Conservation (phyloP, 2,329 filamentous ascomycete genomes). For the Fusarium sp. region DNA sequence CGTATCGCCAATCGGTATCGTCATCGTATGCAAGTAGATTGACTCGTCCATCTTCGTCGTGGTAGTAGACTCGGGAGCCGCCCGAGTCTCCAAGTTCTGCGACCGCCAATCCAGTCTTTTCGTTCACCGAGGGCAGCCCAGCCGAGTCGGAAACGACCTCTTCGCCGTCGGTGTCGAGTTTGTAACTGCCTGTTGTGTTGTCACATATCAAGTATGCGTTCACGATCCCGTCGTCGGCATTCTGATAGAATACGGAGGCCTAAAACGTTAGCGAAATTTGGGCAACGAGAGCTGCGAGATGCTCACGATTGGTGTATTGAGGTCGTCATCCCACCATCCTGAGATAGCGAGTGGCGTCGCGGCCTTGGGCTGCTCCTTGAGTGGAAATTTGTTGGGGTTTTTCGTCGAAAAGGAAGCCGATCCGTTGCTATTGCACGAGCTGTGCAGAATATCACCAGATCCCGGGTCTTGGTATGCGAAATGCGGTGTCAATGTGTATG, state of each 20-base stretch:
- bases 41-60: constrained; percentile 23
- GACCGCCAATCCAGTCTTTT: constrained; percentile 24
- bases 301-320: constrained; percentile 23
- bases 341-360: constrained; percentile 17
- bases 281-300: neutral
- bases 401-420: constrained; percentile 25
- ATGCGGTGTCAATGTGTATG: constrained; percentile 22
- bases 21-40: constrained; percentile 32
- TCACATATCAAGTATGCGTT: constrained; percentile 28
- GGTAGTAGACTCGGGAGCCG: constrained; percentile 32
- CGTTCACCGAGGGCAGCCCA: constrained; percentile 20
- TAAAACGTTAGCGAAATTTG: neutral
- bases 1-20: constrained; percentile 34
- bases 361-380: constrained; percentile 16
- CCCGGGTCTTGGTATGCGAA: constrained; percentile 35
- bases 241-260: constrained; percentile 32
- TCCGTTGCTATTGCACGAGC: constrained; percentile 31
- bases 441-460: constrained; percentile 30
- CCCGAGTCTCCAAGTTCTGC: constrained; percentile 29
- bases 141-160: constrained; percentile 15
- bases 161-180: constrained; percentile 3
- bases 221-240: constrained; percentile 7
- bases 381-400: constrained; percentile 17
- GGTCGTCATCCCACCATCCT: constrained; percentile 28
- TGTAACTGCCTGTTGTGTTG: constrained; percentile 21